Base-by-base conservation (phyloP, 139 green algal species). In the Tetradesmus lagerheimii region DNA sequence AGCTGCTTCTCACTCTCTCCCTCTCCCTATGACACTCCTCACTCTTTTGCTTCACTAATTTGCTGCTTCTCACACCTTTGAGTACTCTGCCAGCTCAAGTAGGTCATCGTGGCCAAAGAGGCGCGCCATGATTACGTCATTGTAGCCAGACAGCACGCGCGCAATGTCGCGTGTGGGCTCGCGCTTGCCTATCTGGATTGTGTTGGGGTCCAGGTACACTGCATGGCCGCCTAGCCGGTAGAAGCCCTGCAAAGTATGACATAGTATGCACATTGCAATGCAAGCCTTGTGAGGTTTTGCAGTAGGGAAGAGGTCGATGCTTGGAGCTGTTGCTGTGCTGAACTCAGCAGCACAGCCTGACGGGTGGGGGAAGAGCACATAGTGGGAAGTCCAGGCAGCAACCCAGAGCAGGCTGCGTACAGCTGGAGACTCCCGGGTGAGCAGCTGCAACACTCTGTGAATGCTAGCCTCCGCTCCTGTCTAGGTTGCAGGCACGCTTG, bases 51-150 rank as follows among this genome's bases (percentile, higher is more conserved):
- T n/a, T 34, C 64, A 75, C 27, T 34, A 6, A 14, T 75, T 6
- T 74, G 62, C 62, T 50, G 5, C 5, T 50, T 20, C n/a, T 64
- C 20, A 4, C 85, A 89, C 87, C 76, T 86, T 84, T 43, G 50
- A 83, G 67, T 50, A 91, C 64, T 98, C 83, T 37, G 98, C 98
- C 25, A 99, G 93, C 91, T 99, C 97, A 78, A 99, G 91, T 12
- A 99, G 89, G 90, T 99, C 97, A 23, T 97, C 92, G 90, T 99
- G 98, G 0, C 88, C 98, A 93, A 99, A 99, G n/a, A 99, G 93
- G 35, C 98, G 95, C 0, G 98, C 98, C 98, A 99, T 99, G 90
- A 99, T 99, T 80, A 99, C 96, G 87, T 99, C 97, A 91, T 99
- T 99, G 94, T 99, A 99, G 25, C 97, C 94, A 57, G 87, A 93